phyloP scores from a whole-genome alignment of 306 rosid species.

The Trifolium pratense region DNA sequence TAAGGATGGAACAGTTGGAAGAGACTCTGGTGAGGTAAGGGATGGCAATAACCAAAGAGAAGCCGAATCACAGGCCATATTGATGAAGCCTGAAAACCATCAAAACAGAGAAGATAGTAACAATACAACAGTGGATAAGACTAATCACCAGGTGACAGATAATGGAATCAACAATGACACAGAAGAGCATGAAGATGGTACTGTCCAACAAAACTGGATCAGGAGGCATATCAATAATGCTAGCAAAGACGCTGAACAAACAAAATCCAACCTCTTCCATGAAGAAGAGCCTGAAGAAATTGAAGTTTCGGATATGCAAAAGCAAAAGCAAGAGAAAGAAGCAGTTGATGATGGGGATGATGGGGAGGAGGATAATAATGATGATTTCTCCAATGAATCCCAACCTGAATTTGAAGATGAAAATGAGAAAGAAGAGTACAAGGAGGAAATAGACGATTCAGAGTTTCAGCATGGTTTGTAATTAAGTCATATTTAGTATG shows the following conservation, averaged over 20 bases:
- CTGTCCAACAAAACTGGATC: constrained; percentile 41
- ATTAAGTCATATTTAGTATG: constrained; percentile 24
- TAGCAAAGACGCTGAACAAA: constrained; percentile 26
- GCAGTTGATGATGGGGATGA: constrained; percentile 7
- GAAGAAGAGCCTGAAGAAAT: constrained; percentile 34
- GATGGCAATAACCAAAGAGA: constrained; percentile 15
- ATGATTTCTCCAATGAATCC: constrained; percentile 38
- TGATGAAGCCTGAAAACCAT: constrained; percentile 35
- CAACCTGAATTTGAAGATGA: constrained; percentile 44
- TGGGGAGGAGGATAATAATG: constrained; percentile 23
- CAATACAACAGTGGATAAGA: constrained; percentile 22
- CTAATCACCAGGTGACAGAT: constrained; percentile 33
- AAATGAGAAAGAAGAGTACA: constrained; percentile 55
- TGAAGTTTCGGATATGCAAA: constrained; percentile 38
- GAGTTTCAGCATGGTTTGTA: constrained; percentile 47
- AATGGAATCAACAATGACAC: constrained; percentile 23
- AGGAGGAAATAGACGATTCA: constrained; percentile 57
- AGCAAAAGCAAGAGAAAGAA: constrained; percentile 44
- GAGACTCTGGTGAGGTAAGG: constrained; percentile 20
- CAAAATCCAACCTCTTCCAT: constrained; percentile 13
- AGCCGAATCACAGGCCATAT: constrained; percentile 21
- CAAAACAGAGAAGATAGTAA: constrained; percentile 35
- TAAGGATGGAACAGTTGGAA: constrained; percentile 33
- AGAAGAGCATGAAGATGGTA: constrained; percentile 33
- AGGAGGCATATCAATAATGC: constrained; percentile 37